Conservation (phyloP, 495 filamentous ascomycete genomes). For the Podospora appendiculata region DNA sequence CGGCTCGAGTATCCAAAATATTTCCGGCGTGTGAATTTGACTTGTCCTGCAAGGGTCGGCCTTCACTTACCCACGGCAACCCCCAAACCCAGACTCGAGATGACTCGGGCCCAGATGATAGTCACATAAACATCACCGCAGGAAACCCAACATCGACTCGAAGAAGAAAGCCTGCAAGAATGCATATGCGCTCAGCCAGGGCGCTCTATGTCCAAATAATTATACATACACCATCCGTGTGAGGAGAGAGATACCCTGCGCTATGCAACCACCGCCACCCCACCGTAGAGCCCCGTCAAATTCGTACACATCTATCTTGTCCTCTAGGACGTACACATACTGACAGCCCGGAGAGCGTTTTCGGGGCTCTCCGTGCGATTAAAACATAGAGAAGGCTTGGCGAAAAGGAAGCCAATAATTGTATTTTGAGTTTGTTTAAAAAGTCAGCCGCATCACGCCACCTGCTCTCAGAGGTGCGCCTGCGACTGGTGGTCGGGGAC, state of each 20-base stretch:
- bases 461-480: conserved; percentile 1
- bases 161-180: no score
- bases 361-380: conserved; percentile 15
- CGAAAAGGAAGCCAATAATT: not conserved
- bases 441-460: not conserved
- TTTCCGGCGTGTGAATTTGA: no score
- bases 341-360: not conserved
- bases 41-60: no score
- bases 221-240: conserved; percentile 22
- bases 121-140: no score
- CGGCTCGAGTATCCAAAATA: conserved; percentile 1
- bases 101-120: no score
- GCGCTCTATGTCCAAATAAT: conserved; percentile 23
- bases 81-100: no score
- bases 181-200: no score
- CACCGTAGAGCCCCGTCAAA: not conserved
- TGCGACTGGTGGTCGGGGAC: conserved; percentile 8
- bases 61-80: no score
- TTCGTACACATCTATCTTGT: conserved; percentile 18
- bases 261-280: conserved; percentile 19
- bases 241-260: conserved; percentile 29
- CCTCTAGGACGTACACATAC: conserved; percentile 7
- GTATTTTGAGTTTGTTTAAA: not conserved
- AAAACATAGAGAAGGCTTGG: conserved; percentile 7
- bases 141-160: no score